Conservation (phyloP, 106 monocot genomes). For the Agapanthus africanus region DNA sequence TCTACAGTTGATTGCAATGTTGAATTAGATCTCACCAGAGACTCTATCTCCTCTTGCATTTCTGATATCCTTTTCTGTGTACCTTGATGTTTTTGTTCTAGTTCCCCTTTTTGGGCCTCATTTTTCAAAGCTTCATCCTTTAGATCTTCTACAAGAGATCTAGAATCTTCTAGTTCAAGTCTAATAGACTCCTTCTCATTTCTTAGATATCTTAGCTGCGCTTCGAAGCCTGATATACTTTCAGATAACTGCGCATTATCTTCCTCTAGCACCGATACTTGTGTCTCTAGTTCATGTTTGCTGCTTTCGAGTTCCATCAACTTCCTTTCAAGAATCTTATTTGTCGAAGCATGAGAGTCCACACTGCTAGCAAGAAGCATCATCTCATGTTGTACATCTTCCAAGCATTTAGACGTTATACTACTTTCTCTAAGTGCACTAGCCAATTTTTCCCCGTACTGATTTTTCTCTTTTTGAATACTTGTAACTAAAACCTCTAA, state of each 20-base stretch:
- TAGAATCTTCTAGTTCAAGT: constrained; percentile 76
- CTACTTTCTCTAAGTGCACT: constrained; percentile 36
- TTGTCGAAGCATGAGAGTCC: constrained; percentile 40
- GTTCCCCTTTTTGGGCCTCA: constrained; percentile 29
- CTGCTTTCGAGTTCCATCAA: constrained; percentile 53
- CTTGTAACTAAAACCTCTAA: constrained; percentile 28
- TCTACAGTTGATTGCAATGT: constrained; percentile 63
- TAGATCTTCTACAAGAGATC: constrained; percentile 37
- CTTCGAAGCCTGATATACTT: too few species aligned
- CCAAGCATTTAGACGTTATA: constrained; percentile 52
- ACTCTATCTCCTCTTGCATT: constrained; percentile 54
- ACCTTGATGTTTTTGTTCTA: constrained; percentile 49
- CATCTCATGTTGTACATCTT: constrained; percentile 56
- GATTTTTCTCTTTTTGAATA: constrained; percentile 42
- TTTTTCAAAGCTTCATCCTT: constrained; percentile 43
- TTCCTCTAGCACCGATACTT: constrained; percentile 58
- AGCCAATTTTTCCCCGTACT: constrained; percentile 47
- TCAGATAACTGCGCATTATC: constrained; percentile 72
- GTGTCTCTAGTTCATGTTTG: constrained; percentile 59
- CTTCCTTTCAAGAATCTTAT: constrained; percentile 67
- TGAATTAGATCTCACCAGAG: constrained; percentile 49
- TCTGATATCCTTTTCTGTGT: constrained; percentile 43
- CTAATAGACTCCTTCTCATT: constrained; percentile 61
- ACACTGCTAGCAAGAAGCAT: constrained; percentile 23
- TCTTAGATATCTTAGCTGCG: constrained; percentile 63